A percentile compares a stretch with the other conserved stretches of the same genome.
These are phyloP conservation scores for Penicillium antarcticum DNA, from an alignment of 495 filamentous ascomycete species.

Conservation along the genomic window DNA sequence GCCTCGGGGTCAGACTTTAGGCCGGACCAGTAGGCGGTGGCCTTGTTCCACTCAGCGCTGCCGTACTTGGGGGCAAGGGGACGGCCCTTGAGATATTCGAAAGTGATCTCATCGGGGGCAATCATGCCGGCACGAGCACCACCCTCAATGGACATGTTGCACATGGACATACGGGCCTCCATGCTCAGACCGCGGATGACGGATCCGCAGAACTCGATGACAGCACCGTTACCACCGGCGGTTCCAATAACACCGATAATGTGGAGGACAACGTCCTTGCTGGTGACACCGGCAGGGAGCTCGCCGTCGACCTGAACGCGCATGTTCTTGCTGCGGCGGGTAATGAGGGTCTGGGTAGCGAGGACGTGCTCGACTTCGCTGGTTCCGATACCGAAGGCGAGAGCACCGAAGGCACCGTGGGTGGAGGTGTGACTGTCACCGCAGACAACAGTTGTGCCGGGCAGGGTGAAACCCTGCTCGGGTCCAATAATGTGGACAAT, in stretches of 20 bases:
- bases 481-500: constrained; percentile 99
- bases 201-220: constrained; percentile 96
- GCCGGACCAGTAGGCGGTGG: constrained; percentile 82
- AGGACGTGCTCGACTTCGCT: constrained; percentile 98
- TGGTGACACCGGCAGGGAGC: constrained; percentile 87
- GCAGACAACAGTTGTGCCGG: constrained; percentile 95
- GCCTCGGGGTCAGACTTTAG: constrained; percentile 82
- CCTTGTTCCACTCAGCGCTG: constrained; percentile 85
- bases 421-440: constrained; percentile 98
- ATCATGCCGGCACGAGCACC: constrained; percentile 96
- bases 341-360: constrained; percentile 93
- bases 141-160: constrained; percentile 99
- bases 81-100: constrained; percentile 88
- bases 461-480: constrained; percentile 97
- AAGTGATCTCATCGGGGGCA: constrained; percentile 89
- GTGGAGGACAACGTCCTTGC: constrained; percentile 94
- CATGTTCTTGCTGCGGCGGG: constrained; percentile 97
- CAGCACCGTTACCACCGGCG: constrained; percentile 88
- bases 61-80: constrained; percentile 83
- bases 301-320: constrained; percentile 90
- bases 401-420: constrained; percentile 92
- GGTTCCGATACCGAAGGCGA: constrained; percentile 97
- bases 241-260: constrained; percentile 94
- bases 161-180: constrained; percentile 98
- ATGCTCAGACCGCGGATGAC: constrained; percentile 88